Percentiles rank a stretch among this genome's conserved stretches.
These are phyloP conservation scores for Arachnopeziza araneosa DNA, from an alignment of 2,329 filamentous ascomycete genomes.

Conservation along the genomic window DNA sequence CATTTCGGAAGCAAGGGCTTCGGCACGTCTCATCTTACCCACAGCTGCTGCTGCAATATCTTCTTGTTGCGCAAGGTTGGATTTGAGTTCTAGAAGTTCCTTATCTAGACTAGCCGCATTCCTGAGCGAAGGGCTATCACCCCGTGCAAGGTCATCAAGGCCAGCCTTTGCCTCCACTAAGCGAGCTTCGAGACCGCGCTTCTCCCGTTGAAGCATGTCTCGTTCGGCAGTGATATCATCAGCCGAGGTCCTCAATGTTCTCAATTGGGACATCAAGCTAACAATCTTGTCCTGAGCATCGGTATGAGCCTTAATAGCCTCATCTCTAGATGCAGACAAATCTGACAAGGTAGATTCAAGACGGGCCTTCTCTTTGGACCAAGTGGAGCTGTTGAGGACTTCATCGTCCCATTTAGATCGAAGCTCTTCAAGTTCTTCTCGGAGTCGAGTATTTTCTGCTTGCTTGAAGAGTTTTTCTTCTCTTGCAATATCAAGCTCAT, in stretches of 20 bases:
- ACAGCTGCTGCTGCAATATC: conserved; percentile 87
- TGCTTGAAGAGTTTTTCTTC: conserved; percentile 84
- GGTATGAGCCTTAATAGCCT: conserved; percentile 88
- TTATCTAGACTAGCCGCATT: conserved; percentile 86
- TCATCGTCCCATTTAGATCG: conserved; percentile 98
- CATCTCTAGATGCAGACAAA: conserved; percentile 84
- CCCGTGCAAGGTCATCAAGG: conserved; percentile 79
- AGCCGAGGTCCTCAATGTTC: conserved; percentile 72
- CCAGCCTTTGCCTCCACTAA: conserved; percentile 83
- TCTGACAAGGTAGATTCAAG: conserved; percentile 87
- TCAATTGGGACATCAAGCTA: conserved; percentile 81
- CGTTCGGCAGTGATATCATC: conserved; percentile 84
- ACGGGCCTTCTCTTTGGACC: conserved; percentile 95
- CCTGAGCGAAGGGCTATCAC: conserved; percentile 80
- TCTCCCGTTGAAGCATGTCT: conserved; percentile 80
- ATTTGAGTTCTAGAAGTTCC: conserved; percentile 84
- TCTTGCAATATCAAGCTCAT: conserved; percentile 88
- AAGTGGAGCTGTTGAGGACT: conserved; percentile 93
- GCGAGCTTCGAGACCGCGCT: conserved; percentile 79
- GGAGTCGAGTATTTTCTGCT: conserved; percentile 77
- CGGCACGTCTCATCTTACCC: conserved; percentile 94
- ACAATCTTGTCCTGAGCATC: conserved; percentile 94
- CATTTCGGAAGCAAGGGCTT: conserved; percentile 79
- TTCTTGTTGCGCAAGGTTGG: conserved; percentile 83
- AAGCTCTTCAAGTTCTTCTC: conserved; percentile 94